phyloP scores from a whole-genome alignment of 73 alveolate genomes.

The Paraurostyla sp. region DNA sequence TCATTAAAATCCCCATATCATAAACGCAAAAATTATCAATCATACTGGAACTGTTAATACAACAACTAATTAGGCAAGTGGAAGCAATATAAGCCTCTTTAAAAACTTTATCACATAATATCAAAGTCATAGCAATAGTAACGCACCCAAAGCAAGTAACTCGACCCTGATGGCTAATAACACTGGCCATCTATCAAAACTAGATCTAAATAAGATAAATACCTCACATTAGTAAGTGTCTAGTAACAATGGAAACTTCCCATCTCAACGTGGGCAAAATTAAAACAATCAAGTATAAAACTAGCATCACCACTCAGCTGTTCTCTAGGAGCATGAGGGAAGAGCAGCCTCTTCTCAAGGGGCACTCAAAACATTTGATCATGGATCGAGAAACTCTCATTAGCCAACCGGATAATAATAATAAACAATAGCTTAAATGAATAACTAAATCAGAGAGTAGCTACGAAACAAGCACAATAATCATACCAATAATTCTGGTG shows the following conservation, averaged over 20 bases:
- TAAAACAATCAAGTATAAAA: not conserved
- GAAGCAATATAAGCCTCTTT: slow-evolving; percentile 43
- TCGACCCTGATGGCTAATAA: not conserved
- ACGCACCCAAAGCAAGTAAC: not conserved
- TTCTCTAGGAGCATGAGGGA: not conserved
- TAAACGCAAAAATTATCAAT: slow-evolving; percentile 1
- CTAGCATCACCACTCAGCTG: not conserved
- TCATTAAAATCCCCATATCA: not conserved
- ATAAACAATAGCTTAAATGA: slow-evolving; percentile 17
- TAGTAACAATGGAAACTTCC: not conserved
- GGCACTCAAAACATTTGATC: not conserved
- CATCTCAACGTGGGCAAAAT: not conserved
- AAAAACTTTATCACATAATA: slow-evolving; percentile 37
- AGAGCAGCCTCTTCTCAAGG: not conserved
- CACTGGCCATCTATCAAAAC: slow-evolving; percentile 18
- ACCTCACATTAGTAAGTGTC: not conserved
- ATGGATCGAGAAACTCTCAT: slow-evolving; percentile 10
- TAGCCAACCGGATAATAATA: not conserved
- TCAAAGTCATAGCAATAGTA: not conserved
- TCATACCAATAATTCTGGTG: not conserved
- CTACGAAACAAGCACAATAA: not conserved
- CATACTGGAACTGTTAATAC: not conserved
- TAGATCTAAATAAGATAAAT: slow-evolving; percentile 8
- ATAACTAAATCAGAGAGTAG: slow-evolving; percentile 6
- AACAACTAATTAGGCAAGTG: slow-evolving; percentile 38